Conservation (phyloP, 1,284 basidiomycete species). For the Microbotryum saponariae region DNA sequence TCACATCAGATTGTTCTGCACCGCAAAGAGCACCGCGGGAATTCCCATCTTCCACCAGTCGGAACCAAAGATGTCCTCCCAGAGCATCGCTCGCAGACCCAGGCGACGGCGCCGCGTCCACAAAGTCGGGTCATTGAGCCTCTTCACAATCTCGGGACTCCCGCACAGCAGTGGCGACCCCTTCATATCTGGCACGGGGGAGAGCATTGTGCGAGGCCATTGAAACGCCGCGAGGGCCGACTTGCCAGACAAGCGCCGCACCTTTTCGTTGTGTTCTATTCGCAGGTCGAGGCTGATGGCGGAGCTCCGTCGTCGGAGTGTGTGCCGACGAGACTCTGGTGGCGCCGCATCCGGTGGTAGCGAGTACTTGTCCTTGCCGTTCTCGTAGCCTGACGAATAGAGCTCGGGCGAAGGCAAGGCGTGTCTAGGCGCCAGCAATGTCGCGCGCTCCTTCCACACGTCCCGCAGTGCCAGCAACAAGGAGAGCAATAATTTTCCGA, state of each 20-base stretch:
- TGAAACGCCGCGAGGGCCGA: slow-evolving; percentile 17
- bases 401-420: slow-evolving; percentile 25
- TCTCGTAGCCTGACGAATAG: slow-evolving; percentile 8
- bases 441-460: slow-evolving; percentile 19
- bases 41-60: slow-evolving; percentile 34
- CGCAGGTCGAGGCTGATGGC: neutral
- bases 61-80: slow-evolving; percentile 31
- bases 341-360: too few relatives aligned
- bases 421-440: slow-evolving; percentile 18
- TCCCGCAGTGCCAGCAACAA: slow-evolving; percentile 33
- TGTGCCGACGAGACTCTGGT: neutral
- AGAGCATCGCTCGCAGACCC: slow-evolving; percentile 16
- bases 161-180: slow-evolving; percentile 1
- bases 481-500: slow-evolving; percentile 37
- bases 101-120: slow-evolving; percentile 20
- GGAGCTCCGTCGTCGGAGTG: slow-evolving; percentile 18
- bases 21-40: slow-evolving; percentile 39
- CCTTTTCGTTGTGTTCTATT: too few relatives aligned
- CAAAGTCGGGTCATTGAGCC: slow-evolving; percentile 20
- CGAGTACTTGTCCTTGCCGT: slow-evolving; percentile 15
- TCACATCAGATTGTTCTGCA: slow-evolving; percentile 40
- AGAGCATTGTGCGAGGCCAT: slow-evolving; percentile 26
- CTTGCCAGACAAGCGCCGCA: slow-evolving; percentile 14
- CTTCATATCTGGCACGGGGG: slow-evolving; percentile 19
- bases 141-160: slow-evolving; percentile 13